Conservation (phyloP, 345 rosid species). For the Sisymbrium irio region DNA sequence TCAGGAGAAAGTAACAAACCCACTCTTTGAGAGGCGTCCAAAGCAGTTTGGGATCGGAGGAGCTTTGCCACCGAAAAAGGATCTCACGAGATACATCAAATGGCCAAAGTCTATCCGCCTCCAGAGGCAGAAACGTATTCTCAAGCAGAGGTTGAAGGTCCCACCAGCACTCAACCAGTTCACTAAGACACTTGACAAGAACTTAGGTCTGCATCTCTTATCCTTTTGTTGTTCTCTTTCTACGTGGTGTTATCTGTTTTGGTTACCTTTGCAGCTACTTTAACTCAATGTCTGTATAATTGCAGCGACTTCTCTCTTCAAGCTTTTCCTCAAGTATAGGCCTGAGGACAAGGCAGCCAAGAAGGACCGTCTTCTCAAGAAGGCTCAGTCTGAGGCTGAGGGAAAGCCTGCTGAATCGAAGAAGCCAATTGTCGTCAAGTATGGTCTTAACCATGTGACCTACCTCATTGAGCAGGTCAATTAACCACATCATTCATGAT, state of each 20-base stretch:
- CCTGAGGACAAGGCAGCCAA: slow-evolving; percentile 62
- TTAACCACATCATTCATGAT: not conserved
- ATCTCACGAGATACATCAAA: slow-evolving; percentile 60
- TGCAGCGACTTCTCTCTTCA: slow-evolving; percentile 49
- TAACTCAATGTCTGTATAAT: not conserved
- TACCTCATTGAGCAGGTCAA: slow-evolving; percentile 61
- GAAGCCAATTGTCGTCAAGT: slow-evolving; percentile 57
- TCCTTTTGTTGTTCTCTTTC: not conserved
- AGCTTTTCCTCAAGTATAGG: slow-evolving; percentile 54
- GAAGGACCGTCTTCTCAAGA: slow-evolving; percentile 55
- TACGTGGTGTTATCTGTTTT: not conserved
- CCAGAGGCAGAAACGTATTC: slow-evolving; percentile 73
- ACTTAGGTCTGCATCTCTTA: slow-evolving; percentile 43
- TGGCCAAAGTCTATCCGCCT: slow-evolving; percentile 63
- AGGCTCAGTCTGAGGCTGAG: slow-evolving; percentile 57
- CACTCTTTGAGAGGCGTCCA: slow-evolving; percentile 67
- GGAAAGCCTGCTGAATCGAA: slow-evolving; percentile 49
- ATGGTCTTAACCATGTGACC: slow-evolving; percentile 60
- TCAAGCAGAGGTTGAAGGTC: slow-evolving; percentile 73
- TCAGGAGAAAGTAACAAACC: slow-evolving; percentile 65
- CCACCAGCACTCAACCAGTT: slow-evolving; percentile 80
- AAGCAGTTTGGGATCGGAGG: slow-evolving; percentile 86
- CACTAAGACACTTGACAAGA: slow-evolving; percentile 80
- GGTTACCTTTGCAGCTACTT: not conserved
- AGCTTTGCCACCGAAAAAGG: slow-evolving; percentile 78